These are phyloP conservation scores for Vinca minor DNA, from an alignment of 257 asterid genomes.

Conservation along the genomic window DNA sequence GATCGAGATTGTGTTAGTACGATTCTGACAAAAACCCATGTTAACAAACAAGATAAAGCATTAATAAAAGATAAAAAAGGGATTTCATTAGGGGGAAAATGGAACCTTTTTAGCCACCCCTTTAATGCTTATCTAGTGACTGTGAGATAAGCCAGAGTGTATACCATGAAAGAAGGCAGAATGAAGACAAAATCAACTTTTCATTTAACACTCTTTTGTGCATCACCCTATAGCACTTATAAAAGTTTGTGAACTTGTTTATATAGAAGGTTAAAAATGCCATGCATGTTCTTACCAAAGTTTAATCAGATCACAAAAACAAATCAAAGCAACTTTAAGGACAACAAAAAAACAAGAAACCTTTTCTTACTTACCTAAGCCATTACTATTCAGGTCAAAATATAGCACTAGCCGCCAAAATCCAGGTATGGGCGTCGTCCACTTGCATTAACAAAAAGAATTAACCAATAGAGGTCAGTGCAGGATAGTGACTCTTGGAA, in stretches of 20 bases:
- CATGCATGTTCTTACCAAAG: background rate
- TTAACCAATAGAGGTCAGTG: background rate
- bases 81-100: background rate
- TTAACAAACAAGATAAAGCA: no score
- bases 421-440: no score
- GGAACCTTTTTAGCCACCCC: constrained; percentile 1
- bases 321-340: background rate
- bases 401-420: background rate
- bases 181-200: constrained; percentile 12
- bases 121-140: constrained; percentile 7
- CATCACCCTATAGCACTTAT: background rate
- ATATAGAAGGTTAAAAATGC: background rate
- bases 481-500: background rate
- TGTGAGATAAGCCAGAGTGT: constrained; percentile 15
- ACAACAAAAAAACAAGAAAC: background rate
- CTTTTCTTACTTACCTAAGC: constrained; percentile 4
- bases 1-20: no score
- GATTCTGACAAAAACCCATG: no score
- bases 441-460: no score
- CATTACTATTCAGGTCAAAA: constrained; percentile 13
- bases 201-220: background rate
- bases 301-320: background rate
- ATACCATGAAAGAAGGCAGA: background rate
- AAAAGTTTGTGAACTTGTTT: background rate
- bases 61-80: background rate